These are phyloP conservation scores for Solanum raphanifolium DNA, from an alignment of 257 asterid genomes.

Conservation along the genomic window DNA sequence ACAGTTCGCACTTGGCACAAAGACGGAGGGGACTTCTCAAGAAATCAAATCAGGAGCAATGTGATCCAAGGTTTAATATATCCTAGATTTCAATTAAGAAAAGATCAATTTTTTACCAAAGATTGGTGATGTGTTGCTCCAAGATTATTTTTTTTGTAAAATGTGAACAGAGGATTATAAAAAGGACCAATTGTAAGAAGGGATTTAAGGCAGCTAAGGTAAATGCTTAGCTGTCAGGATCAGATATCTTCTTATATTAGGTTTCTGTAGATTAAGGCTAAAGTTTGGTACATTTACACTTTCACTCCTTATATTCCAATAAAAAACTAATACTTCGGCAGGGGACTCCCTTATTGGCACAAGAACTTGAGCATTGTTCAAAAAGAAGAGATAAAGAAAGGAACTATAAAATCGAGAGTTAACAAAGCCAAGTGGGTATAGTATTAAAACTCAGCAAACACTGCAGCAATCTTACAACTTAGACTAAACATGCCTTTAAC, in stretches of 20 bases:
- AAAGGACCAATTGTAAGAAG: background rate
- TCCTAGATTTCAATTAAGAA: background rate
- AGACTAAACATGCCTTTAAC: background rate
- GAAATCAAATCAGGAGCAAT: background rate
- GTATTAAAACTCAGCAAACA: background rate
- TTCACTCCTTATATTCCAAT: background rate
- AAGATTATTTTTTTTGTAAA: background rate
- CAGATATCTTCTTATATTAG: background rate
- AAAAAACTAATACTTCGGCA: background rate
- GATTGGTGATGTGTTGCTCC: background rate
- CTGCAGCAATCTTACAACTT: background rate
- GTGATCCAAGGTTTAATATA: background rate
- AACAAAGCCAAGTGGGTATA: background rate
- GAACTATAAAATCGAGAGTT: background rate
- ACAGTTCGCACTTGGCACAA: background rate
- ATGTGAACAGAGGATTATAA: background rate
- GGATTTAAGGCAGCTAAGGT: background rate
- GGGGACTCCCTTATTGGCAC: background rate
- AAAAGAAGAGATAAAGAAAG: background rate
- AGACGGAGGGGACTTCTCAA: background rate
- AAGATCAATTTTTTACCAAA: background rate
- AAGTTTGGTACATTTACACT: background rate
- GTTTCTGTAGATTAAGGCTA: background rate
- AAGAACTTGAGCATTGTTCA: background rate
- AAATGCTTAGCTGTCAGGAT: background rate